Evolutionary conservation across 441 rosid species (phyloP).

Genomic region (Capsella rubella): DNA sequence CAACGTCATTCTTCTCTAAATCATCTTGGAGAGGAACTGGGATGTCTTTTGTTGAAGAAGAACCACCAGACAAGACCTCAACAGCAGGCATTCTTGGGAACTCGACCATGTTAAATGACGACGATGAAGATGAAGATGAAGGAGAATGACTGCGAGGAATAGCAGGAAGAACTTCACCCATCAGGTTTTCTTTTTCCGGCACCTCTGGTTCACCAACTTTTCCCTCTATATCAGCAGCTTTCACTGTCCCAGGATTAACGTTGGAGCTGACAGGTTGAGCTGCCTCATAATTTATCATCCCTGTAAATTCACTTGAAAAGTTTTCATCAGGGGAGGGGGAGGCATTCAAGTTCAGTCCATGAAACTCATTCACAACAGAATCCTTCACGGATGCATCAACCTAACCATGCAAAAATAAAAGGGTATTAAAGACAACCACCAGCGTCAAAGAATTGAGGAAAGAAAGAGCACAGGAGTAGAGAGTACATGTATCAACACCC

Average conservation of each 20-base stretch:
- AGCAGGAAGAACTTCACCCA: slow-evolving; percentile 47
- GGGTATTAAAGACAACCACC: background rate
- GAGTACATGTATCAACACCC: slow-evolving; percentile 86
- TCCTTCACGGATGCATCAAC: slow-evolving; percentile 64
- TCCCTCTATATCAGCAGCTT: slow-evolving; percentile 43
- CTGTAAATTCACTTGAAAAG: slow-evolving; percentile 40
- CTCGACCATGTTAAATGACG: slow-evolving; percentile 52
- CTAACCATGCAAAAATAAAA: slow-evolving; percentile 45
- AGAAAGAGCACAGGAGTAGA: slow-evolving; percentile 14
- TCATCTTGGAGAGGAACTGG: slow-evolving; percentile 32
- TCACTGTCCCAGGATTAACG: slow-evolving; percentile 38
- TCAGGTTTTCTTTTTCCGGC: slow-evolving; percentile 48
- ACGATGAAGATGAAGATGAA: slow-evolving; percentile 42
- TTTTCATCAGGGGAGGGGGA: slow-evolving; percentile 71
- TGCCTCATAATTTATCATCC: slow-evolving; percentile 50
- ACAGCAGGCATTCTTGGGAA: slow-evolving; percentile 34
- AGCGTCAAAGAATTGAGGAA: background rate
- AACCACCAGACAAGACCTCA: slow-evolving; percentile 33
- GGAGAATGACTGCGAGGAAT: slow-evolving; percentile 36
- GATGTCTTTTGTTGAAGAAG: slow-evolving; percentile 35
- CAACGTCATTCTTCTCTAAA: slow-evolving; percentile 48
- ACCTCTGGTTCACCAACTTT: slow-evolving; percentile 50
- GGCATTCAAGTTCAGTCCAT: slow-evolving; percentile 75
- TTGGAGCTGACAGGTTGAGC: slow-evolving; percentile 44
- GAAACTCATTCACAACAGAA: slow-evolving; percentile 39